Conservation (phyloP, 192 early-diverging fungal species). For the Paraglomus brasilianum region DNA sequence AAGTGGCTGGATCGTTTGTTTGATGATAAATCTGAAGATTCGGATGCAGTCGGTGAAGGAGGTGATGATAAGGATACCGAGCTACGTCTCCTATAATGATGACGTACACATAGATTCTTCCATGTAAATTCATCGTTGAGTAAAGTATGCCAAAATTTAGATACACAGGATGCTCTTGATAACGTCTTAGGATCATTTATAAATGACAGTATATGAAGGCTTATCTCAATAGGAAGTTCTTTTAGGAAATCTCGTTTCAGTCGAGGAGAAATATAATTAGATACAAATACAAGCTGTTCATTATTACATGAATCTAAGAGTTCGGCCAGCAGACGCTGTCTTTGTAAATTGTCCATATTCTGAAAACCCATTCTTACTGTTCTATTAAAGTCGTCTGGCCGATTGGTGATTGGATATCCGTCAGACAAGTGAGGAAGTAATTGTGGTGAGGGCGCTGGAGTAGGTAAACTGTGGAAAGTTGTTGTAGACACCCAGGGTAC, state of each 20-base stretch:
- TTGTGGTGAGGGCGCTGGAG: constrained; percentile 29
- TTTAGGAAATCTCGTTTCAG: constrained; percentile 91
- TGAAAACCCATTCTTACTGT: constrained; percentile 31
- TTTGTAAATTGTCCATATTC: constrained; percentile 28
- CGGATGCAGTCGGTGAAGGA: constrained; percentile 32
- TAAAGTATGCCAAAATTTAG: constrained; percentile 55
- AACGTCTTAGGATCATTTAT: constrained; percentile 80
- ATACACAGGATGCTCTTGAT: constrained; percentile 71
- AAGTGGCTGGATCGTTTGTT: constrained; percentile 35
- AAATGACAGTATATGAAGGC: constrained; percentile 80
- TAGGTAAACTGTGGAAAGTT: constrained; percentile 26
- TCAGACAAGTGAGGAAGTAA: constrained; percentile 5
- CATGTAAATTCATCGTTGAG: constrained; percentile 51
- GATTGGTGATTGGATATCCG: neutral
- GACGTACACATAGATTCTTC: constrained; percentile 42
- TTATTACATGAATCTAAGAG: constrained; percentile 51
- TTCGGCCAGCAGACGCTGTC: constrained; percentile 40
- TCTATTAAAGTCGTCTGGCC: constrained; percentile 19
- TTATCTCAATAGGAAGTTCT: constrained; percentile 71
- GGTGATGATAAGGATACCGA: constrained; percentile 1
- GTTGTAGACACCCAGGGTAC: constrained; percentile 29
- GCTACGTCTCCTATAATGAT: constrained; percentile 39
- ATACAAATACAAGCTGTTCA: constrained; percentile 50
- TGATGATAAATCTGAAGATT: too few relatives aligned
- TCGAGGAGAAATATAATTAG: constrained; percentile 52